Percentiles rank a stretch among this genome's conserved stretches.
These are phyloP conservation scores for Amborella trichopoda DNA, from an alignment of 164 flowering plant species.

Conservation along the genomic window DNA sequence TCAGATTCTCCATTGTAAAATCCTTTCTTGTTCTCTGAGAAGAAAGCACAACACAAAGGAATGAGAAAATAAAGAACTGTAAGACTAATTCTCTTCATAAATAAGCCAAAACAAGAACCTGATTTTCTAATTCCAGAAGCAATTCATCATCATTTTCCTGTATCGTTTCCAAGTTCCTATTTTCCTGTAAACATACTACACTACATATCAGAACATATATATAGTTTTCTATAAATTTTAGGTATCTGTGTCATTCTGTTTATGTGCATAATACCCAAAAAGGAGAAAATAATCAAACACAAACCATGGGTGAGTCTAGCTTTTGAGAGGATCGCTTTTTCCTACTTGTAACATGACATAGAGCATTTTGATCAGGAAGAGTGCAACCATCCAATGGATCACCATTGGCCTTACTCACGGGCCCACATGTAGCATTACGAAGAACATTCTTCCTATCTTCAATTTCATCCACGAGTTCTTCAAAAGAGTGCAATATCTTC, in stretches of 20 bases:
- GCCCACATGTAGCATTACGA: conserved; percentile 6
- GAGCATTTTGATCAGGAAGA: conserved; percentile 58
- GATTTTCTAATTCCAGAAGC: conserved; percentile 45
- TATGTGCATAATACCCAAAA: no score
- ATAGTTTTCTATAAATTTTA: no score
- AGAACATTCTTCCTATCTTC: conserved; percentile 12
- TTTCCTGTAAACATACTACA: conserved; percentile 29
- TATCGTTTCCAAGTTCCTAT: conserved; percentile 29
- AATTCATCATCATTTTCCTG: conserved; percentile 66
- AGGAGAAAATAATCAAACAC: no score
- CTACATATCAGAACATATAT: no score
- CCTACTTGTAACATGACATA: conserved; percentile 79
- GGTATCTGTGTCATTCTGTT: no score
- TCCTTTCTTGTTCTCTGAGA: conserved; percentile 47
- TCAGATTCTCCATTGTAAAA: conserved; percentile 43
- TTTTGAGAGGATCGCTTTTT: conserved; percentile 44
- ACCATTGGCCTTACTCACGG: conserved; percentile 14
- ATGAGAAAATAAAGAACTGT: conserved; percentile 1
- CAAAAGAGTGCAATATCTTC: conserved; percentile 60
- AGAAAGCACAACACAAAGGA: background rate
- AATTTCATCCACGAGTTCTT: conserved; percentile 41
- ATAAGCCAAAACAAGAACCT: conserved; percentile 47
- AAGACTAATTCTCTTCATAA: background rate
- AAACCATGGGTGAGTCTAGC: conserved; percentile 36
- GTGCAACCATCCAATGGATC: conserved; percentile 18